A percentile compares a stretch with the other conserved stretches of the same genome.
Evolutionary conservation across 2,329 filamentous ascomycete genomes (phyloP).

Genomic region (Pseudogymnoascus sp.): DNA sequence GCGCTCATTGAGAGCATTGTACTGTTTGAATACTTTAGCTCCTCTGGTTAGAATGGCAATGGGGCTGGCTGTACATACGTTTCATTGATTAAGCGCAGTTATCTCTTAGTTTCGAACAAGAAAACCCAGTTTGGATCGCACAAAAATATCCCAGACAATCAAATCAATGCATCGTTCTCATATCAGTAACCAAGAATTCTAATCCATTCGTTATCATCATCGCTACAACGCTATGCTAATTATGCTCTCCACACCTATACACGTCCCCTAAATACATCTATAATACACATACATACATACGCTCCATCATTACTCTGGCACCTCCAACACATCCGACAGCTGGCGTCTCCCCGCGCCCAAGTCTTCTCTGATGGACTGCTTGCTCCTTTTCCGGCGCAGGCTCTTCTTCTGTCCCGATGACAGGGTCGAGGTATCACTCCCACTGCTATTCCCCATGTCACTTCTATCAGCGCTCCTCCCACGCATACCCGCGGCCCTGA

Average conservation of each 20-base stretch:
- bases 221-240: slow-evolving; percentile 5
- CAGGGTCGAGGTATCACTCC: background rate
- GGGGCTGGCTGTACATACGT: background rate
- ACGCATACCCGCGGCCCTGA: background rate
- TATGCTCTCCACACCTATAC: background rate
- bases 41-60: background rate
- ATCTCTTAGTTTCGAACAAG: background rate
- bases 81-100: background rate
- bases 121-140: background rate
- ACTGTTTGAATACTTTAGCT: background rate
- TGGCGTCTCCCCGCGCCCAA: slow-evolving; percentile 7
- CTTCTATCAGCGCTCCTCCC: background rate
- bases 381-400: slow-evolving; percentile 6
- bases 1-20: background rate
- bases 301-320: background rate
- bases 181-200: background rate
- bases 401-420: background rate
- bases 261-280: background rate
- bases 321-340: slow-evolving; percentile 3
- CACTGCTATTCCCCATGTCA: background rate
- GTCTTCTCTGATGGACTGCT: background rate
- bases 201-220: slow-evolving; percentile 6
- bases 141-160: background rate
- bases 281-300: background rate
- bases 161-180: background rate